These are phyloP conservation scores for Tuber calosporum DNA, from an alignment of 495 filamentous ascomycete species.

Conservation along the genomic window DNA sequence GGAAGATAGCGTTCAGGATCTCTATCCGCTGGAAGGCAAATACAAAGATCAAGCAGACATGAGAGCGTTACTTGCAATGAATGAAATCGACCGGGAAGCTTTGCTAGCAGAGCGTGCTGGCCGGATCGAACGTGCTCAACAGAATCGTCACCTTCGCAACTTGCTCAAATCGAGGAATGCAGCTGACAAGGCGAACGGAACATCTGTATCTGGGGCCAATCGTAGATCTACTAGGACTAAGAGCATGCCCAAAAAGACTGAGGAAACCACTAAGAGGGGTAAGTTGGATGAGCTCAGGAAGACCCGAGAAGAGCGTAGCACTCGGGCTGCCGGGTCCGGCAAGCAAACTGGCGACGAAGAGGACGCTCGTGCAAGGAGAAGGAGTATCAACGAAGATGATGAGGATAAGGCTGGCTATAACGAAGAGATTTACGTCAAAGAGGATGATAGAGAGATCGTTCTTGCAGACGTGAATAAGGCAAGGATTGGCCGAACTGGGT, in stretches of 20 bases:
- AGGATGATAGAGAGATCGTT: slow-evolving; percentile 43
- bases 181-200: slow-evolving; percentile 47
- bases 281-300: slow-evolving; percentile 64
- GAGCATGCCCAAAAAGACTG: slow-evolving; percentile 42
- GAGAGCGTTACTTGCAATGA: slow-evolving; percentile 72
- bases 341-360: slow-evolving; percentile 69
- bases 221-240: slow-evolving; percentile 37
- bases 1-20: slow-evolving; percentile 54
- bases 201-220: slow-evolving; percentile 43
- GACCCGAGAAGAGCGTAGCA: slow-evolving; percentile 59
- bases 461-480: slow-evolving; percentile 75
- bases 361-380: slow-evolving; percentile 74
- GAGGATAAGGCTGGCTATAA: slow-evolving; percentile 69
- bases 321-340: slow-evolving; percentile 76
- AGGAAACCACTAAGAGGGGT: slow-evolving; percentile 66
- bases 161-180: slow-evolving; percentile 63
- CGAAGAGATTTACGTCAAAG: slow-evolving; percentile 52
- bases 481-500: slow-evolving; percentile 70
- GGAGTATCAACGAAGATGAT: slow-evolving; percentile 62
- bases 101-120: slow-evolving; percentile 82
- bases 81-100: slow-evolving; percentile 82
- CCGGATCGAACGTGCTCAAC: slow-evolving; percentile 67
- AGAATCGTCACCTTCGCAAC: slow-evolving; percentile 76
- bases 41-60: slow-evolving; percentile 76
- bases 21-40: slow-evolving; percentile 83